A percentile compares a stretch with the other conserved stretches of the same genome.
These are phyloP conservation scores for Trametes elegans DNA, from an alignment of 768 basidiomycete genomes.

Conservation along the genomic window DNA sequence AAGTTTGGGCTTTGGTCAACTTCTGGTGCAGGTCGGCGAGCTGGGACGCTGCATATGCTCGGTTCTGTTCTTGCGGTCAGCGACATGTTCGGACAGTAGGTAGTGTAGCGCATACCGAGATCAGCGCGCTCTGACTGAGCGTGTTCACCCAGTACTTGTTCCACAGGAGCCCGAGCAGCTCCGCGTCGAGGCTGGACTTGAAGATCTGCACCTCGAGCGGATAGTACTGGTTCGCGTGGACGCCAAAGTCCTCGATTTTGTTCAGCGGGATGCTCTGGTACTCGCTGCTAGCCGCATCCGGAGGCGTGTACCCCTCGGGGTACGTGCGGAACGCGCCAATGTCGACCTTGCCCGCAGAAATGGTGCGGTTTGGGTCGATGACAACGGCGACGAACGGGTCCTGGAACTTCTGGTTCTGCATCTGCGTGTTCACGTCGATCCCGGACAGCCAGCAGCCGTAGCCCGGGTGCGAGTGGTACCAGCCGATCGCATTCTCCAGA, in stretches of 20 bases:
- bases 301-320: slow-evolving; percentile 91
- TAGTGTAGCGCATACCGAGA: slow-evolving; percentile 69
- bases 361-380: slow-evolving; percentile 96
- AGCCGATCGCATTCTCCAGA: slow-evolving; percentile 87
- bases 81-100: background rate
- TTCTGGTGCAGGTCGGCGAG: slow-evolving; percentile 89
- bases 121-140: slow-evolving; percentile 86
- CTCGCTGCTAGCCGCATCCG: slow-evolving; percentile 64
- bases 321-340: slow-evolving; percentile 99
- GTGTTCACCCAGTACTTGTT: slow-evolving; percentile 99
- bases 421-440: slow-evolving; percentile 96
- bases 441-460: slow-evolving; percentile 99
- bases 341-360: slow-evolving; percentile 97
- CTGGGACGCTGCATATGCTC: slow-evolving; percentile 91
- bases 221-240: slow-evolving; percentile 96
- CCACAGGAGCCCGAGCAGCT: slow-evolving; percentile 89
- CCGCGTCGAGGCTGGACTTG: slow-evolving; percentile 86
- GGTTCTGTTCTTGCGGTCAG: slow-evolving; percentile 58
- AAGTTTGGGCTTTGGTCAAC: slow-evolving; percentile 64
- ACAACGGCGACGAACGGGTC: slow-evolving; percentile 98
- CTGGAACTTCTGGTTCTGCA: slow-evolving; percentile 91
- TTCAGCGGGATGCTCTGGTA: slow-evolving; percentile 95
- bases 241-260: slow-evolving; percentile 99
- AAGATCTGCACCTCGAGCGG: slow-evolving; percentile 93
- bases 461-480: slow-evolving; percentile 98